Percentiles rank a stretch among this genome's conserved stretches.
Evolutionary conservation across 257 asterid genomes (phyloP).

Genomic region (Capsicum chinense): DNA sequence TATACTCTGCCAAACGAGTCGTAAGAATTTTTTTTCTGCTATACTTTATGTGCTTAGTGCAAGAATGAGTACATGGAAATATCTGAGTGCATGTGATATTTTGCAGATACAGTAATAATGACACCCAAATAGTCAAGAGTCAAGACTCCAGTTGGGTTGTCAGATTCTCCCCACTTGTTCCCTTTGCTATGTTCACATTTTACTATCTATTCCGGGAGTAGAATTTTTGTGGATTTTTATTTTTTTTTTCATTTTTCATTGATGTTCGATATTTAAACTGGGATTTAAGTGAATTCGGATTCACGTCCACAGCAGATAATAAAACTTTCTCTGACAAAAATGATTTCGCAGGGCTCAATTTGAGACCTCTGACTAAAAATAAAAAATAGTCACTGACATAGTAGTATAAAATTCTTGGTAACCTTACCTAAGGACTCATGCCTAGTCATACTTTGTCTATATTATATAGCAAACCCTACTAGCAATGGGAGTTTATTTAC

Average conservation of each 20-base stretch:
- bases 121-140: not conserved
- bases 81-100: not conserved
- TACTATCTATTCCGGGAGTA: no score
- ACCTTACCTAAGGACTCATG: not conserved
- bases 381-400: not conserved
- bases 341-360: not conserved
- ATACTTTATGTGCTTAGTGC: not conserved
- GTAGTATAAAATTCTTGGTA: not conserved
- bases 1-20: no score
- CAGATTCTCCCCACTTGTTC: constrained; percentile 26
- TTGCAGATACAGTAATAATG: not conserved
- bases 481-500: not conserved
- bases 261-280: fast-evolving
- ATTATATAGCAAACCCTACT: not conserved
- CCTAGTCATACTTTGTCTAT: not conserved
- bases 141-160: constrained; percentile 15
- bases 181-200: not conserved
- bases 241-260: not conserved
- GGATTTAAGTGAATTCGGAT: fast-evolving
- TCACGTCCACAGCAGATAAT: not conserved
- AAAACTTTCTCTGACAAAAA: not conserved
- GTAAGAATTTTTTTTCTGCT: not conserved
- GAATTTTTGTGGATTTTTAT: not conserved
- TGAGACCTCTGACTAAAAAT: not conserved
- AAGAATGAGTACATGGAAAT: not conserved